These are phyloP conservation scores for Zygosaccharomyces sapae DNA, from an alignment of 1,139 yeast genomes.

Conservation along the genomic window DNA sequence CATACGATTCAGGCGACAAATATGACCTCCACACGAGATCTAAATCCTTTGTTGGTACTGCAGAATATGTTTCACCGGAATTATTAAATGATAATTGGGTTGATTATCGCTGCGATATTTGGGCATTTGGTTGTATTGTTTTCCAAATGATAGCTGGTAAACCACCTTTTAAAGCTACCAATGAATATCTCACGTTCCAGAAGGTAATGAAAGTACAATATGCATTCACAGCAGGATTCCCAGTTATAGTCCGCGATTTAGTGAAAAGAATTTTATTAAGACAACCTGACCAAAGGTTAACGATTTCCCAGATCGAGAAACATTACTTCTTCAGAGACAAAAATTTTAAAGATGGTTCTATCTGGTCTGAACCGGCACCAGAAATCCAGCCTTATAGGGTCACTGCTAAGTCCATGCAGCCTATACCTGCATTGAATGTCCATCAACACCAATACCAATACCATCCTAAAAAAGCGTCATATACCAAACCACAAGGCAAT, in stretches of 20 bases:
- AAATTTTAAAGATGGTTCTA: slow-evolving; percentile 54
- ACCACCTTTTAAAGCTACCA: slow-evolving; percentile 96
- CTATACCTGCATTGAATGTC: slow-evolving; percentile 37
- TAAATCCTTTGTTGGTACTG: slow-evolving; percentile 76
- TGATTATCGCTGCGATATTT: slow-evolving; percentile 84
- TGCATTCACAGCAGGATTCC: slow-evolving; percentile 74
- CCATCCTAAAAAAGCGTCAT: slow-evolving; percentile 27
- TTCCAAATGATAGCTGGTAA: slow-evolving; percentile 91
- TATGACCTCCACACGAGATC: slow-evolving; percentile 64
- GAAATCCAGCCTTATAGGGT: slow-evolving; percentile 70
- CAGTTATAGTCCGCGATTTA: slow-evolving; percentile 64
- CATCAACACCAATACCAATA: slow-evolving; percentile 21
- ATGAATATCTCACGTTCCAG: slow-evolving; percentile 91
- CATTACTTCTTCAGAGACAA: slow-evolving; percentile 72
- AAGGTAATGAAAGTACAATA: slow-evolving; percentile 82
- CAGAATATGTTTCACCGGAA: slow-evolving; percentile 88
- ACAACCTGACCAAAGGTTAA: slow-evolving; percentile 66
- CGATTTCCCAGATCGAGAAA: slow-evolving; percentile 63
- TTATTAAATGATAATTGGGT: slow-evolving; percentile 75
- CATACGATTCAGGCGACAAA: slow-evolving; percentile 34
- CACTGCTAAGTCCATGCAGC: slow-evolving; percentile 43
- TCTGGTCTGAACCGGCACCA: slow-evolving; percentile 76
- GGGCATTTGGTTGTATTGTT: slow-evolving; percentile 95
- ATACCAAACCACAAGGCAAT: slow-evolving; percentile 1
- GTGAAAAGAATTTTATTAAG: slow-evolving; percentile 63